Percentiles rank a stretch among this genome's conserved stretches.
These are phyloP conservation scores for Thalia dealbata DNA, from an alignment of 176 grass and related monocot genomes.

Conservation along the genomic window DNA sequence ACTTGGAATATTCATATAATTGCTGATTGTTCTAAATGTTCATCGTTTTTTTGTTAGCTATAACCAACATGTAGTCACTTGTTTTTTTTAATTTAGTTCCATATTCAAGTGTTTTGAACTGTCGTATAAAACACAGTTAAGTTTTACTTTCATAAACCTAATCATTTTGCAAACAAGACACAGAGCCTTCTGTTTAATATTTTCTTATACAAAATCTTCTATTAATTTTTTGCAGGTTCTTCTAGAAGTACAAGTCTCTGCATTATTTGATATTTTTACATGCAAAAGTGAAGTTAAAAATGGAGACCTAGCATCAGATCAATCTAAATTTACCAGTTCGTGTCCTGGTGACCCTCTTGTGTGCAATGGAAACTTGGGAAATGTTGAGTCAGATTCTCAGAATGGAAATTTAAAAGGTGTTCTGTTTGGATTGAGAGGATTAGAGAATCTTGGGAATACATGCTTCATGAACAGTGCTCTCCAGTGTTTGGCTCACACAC, in stretches of 20 bases:
- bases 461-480: conserved; percentile 99
- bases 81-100: too few species aligned
- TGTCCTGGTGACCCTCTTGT: conserved; percentile 1
- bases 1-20: too few species aligned
- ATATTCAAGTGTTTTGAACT: too few species aligned
- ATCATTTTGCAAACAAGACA: not conserved
- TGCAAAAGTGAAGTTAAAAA: conserved; percentile 42
- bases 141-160: too few species aligned
- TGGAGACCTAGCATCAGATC: conserved; percentile 37
- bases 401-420: conserved; percentile 42
- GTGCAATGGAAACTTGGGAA: conserved; percentile 28
- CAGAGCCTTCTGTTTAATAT: conserved; percentile 9
- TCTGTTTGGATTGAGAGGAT: conserved; percentile 59
- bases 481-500: conserved; percentile 87
- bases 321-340: conserved; percentile 5
- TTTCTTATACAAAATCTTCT: conserved; percentile 20
- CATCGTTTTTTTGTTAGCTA: too few species aligned
- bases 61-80: too few species aligned
- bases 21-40: too few species aligned
- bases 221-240: conserved; percentile 53
- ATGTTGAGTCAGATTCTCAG: conserved; percentile 36
- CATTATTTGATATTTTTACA: conserved; percentile 42
- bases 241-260: conserved; percentile 84
- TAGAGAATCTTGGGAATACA: conserved; percentile 97
- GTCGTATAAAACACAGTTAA: too few species aligned